Conservation (phyloP, 164 flowering plant species). For the Brasenia schreberi region DNA sequence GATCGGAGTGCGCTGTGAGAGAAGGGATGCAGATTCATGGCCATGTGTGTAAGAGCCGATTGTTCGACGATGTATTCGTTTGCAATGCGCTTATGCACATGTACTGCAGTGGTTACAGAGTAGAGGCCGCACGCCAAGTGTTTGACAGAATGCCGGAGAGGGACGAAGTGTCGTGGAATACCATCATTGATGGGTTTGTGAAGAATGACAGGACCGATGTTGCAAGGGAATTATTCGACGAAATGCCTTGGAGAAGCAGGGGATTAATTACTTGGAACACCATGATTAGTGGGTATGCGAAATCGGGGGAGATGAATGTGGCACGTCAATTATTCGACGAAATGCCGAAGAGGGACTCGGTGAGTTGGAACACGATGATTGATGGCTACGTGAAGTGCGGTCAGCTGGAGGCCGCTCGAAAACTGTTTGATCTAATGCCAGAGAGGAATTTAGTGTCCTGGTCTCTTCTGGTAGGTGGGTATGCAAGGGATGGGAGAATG, state of each 20-base stretch:
- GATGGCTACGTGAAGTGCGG: conserved; percentile 68
- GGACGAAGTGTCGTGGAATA: not conserved
- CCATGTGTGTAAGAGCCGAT: not conserved
- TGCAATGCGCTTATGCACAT: not conserved
- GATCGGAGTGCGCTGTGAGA: not conserved
- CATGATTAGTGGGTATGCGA: not conserved
- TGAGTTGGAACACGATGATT: conserved; percentile 75
- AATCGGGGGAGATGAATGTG: conserved; percentile 17
- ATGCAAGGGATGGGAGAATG: conserved; percentile 49
- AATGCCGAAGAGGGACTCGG: conserved; percentile 65
- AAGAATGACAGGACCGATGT: not conserved
- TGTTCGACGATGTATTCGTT: not conserved
- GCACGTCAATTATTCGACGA: conserved; percentile 60
- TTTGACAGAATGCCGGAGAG: not conserved
- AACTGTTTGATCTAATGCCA: conserved; percentile 62
- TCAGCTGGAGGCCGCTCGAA: conserved; percentile 44
- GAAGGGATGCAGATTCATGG: not conserved
- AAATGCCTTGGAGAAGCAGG: not conserved
- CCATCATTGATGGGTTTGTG: not conserved
- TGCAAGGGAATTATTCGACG: not conserved
- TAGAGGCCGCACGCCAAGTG: not conserved
- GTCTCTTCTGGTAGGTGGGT: conserved; percentile 74
- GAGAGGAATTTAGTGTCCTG: conserved; percentile 70
- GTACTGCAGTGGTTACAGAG: not conserved
- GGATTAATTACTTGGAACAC: not conserved